Evolutionary conservation across 2,329 filamentous ascomycete species (phyloP), one percentile per base, ranked within the genome.

Genomic region (Xylariaceae sp.): DNA sequence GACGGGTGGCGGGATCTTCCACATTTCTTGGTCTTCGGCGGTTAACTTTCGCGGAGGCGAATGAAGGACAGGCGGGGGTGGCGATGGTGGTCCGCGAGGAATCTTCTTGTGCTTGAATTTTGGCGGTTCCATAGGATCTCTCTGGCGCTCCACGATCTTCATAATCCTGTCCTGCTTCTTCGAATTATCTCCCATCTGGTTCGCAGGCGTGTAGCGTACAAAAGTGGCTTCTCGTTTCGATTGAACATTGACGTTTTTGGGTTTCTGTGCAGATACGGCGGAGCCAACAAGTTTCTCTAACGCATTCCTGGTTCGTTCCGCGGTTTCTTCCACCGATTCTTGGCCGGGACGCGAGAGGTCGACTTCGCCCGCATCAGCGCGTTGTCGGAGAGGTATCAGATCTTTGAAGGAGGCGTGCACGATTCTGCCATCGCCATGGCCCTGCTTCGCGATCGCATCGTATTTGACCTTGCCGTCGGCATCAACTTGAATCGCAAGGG

Each of bases 61-160:
- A 64, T 95, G 90, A 81, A 98, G 88, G 37, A 98, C 81, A 2
- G 93, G 93, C 13, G 93, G 88, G 1, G 93, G 93, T 3, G 93
- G 93, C 38, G 86, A 93, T 0, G 91, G 90, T 9, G 93, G 90
- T 28, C 91, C 90, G 54, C 89, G 80, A 9, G 91, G 91, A 43
- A 98, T 95, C 69, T 96, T 95, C 74, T 97, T 97, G 70, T 96
- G 89, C 67, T 97, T 97, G 71, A 97, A 96, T 60, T 96, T 97
- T 2, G 93, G 91, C 1, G 93, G 93, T 60, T 96, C 91, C 85
- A 58, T 87, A 0, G 93, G 93, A 66, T 98, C 93, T 53, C 85
- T 78, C 64, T 97, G 91, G 42, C 89, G 78, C 64, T 96, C 89
- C 29, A 96, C 89, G 66, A 98, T 97, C 73, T 97, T 97, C 80